phyloP scores from a whole-genome alignment of 306 rosid genomes.

The Fragaria iinumae region DNA sequence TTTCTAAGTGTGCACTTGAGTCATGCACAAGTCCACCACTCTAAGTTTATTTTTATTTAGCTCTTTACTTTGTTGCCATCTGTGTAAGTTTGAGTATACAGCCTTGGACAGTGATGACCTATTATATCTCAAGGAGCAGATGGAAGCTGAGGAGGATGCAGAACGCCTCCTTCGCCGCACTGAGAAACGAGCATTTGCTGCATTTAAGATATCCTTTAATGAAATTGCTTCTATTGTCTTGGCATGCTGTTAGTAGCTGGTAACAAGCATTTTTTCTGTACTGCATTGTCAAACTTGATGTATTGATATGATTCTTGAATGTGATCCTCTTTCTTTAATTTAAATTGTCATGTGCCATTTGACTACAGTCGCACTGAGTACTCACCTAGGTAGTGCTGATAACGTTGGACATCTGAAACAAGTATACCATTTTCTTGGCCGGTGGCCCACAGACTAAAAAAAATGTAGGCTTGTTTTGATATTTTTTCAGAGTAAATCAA shows the following conservation, averaged over 20 bases:
- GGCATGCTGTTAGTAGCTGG: neutral
- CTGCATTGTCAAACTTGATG: neutral
- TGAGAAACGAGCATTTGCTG: slow-evolving; percentile 97
- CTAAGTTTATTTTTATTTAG: slow-evolving; percentile 14
- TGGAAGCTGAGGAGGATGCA: slow-evolving; percentile 99
- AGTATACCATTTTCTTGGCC: neutral
- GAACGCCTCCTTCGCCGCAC: slow-evolving; percentile 97
- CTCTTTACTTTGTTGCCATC: slow-evolving; percentile 32
- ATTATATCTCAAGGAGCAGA: slow-evolving; percentile 97
- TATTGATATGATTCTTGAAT: neutral
- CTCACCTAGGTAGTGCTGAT: neutral
- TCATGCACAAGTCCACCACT: neutral
- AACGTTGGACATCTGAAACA: neutral
- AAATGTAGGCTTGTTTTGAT: neutral
- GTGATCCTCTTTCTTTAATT: neutral
- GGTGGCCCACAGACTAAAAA: neutral
- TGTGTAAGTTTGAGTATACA: slow-evolving; percentile 58
- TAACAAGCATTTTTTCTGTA: neutral
- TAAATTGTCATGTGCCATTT: neutral
- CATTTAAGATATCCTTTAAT: slow-evolving; percentile 93
- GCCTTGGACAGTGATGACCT: slow-evolving; percentile 99
- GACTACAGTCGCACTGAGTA: neutral
- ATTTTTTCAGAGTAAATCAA: neutral
- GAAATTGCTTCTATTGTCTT: slow-evolving; percentile 15
- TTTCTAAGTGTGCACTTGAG: neutral